phyloP scores from a whole-genome alignment of 2,329 filamentous ascomycete species.

The Colletotrichum higginsianum region DNA sequence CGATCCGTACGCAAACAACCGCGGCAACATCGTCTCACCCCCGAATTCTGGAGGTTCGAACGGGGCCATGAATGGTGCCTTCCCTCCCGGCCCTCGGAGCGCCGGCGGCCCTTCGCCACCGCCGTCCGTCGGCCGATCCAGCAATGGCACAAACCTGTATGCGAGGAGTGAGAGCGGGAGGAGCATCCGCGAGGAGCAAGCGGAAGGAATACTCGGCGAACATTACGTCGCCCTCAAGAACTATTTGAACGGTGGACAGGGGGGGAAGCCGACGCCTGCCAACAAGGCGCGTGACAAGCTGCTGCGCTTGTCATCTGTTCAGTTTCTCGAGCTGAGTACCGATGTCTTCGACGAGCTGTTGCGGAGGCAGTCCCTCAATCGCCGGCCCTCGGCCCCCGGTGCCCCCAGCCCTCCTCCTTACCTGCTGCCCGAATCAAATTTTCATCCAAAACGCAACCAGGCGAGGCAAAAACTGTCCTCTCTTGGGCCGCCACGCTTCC shows the following conservation, averaged over 20 bases:
- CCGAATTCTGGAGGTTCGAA: slow-evolving; percentile 77
- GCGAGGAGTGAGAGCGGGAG: slow-evolving; percentile 76
- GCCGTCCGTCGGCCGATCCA: slow-evolving; percentile 88
- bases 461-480: slow-evolving; percentile 96
- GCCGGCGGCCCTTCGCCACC: slow-evolving; percentile 84
- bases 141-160: slow-evolving; percentile 82
- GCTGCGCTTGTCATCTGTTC: slow-evolving; percentile 87
- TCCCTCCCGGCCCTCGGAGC: slow-evolving; percentile 69
- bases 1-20: slow-evolving; percentile 67
- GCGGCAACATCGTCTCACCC: slow-evolving; percentile 76
- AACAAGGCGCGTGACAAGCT: slow-evolving; percentile 97
- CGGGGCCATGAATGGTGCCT: slow-evolving; percentile 71
- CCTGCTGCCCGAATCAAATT: slow-evolving; percentile 87
- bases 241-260: slow-evolving; percentile 84
- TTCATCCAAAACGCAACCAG: slow-evolving; percentile 97
- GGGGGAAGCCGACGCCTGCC: slow-evolving; percentile 79
- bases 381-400: slow-evolving; percentile 66
- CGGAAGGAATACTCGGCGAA: slow-evolving; percentile 76
- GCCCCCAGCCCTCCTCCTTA: slow-evolving; percentile 75
- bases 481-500: slow-evolving; percentile 87
- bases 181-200: slow-evolving; percentile 72
- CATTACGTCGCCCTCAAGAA: slow-evolving; percentile 86
- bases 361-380: slow-evolving; percentile 81
- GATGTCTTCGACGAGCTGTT: slow-evolving; percentile 97
- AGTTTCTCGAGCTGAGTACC: slow-evolving; percentile 97